Percentiles rank a stretch among this genome's conserved stretches.
Evolutionary conservation across 2,329 filamentous ascomycete genomes (phyloP).

Genomic region (Dichotomopilus funicola): DNA sequence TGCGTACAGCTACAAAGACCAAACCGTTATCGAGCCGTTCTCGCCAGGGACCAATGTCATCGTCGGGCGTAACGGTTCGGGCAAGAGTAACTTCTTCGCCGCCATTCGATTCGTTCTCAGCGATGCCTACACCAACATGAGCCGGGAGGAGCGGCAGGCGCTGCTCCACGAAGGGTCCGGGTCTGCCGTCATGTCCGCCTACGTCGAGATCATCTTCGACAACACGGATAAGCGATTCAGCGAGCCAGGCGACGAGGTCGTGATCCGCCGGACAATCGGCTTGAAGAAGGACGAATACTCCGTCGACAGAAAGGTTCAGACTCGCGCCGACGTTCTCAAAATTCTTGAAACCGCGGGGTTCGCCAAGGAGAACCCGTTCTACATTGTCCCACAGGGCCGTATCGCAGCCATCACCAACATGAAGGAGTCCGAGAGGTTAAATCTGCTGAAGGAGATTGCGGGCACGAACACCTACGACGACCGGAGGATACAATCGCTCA

Average conservation of each 20-base stretch:
- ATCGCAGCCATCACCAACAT: slow-evolving; percentile 96
- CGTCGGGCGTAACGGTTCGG: slow-evolving; percentile 96
- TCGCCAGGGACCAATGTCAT: slow-evolving; percentile 97
- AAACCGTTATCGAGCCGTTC: slow-evolving; percentile 97
- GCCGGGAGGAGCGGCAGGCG: slow-evolving; percentile 88
- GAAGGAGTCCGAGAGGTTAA: slow-evolving; percentile 89
- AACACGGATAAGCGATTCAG: slow-evolving; percentile 94
- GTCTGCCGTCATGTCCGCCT: slow-evolving; percentile 98
- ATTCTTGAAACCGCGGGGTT: slow-evolving; percentile 93
- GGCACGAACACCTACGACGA: slow-evolving; percentile 96
- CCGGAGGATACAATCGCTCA: slow-evolving; percentile 80
- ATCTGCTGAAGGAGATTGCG: slow-evolving; percentile 92
- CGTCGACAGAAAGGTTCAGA: slow-evolving; percentile 92
- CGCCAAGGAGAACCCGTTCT: slow-evolving; percentile 95
- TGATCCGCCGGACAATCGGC: slow-evolving; percentile 88
- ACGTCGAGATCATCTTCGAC: slow-evolving; percentile 98
- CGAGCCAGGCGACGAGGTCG: slow-evolving; percentile 83
- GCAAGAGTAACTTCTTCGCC: slow-evolving; percentile 99
- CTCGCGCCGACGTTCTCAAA: slow-evolving; percentile 90
- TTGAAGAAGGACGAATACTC: slow-evolving; percentile 99
- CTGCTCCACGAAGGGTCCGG: slow-evolving; percentile 97
- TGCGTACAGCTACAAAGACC: slow-evolving; percentile 83
- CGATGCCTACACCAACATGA: slow-evolving; percentile 95
- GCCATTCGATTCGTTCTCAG: slow-evolving; percentile 97
- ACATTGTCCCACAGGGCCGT: slow-evolving; percentile 95